phyloP scores from a whole-genome alignment of 108 stramenopile genomes.

The Fragilaria crotonensis region DNA sequence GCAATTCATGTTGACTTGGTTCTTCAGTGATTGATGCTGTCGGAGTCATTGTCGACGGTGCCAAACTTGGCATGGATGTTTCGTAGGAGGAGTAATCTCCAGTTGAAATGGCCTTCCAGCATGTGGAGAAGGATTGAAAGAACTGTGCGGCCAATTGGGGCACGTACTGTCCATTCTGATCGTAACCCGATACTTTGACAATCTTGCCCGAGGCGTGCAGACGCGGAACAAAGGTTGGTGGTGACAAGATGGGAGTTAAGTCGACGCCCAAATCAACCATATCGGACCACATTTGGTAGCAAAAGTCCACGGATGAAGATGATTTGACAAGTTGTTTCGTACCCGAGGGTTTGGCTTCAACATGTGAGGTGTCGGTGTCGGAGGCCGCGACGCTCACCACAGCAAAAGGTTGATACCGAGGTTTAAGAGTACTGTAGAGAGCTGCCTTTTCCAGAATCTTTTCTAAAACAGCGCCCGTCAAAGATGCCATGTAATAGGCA shows the following conservation, averaged over 20 bases:
- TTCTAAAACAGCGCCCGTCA: constrained; percentile 70
- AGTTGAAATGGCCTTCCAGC: constrained; percentile 55
- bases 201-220: constrained; percentile 42
- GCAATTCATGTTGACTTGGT: too few relatives aligned
- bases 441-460: constrained; percentile 55
- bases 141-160: constrained; percentile 46
- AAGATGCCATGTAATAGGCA: constrained; percentile 74
- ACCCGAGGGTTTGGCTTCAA: background rate
- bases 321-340: constrained; percentile 34
- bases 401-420: constrained; percentile 80
- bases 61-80: constrained; percentile 13
- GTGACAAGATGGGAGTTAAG: constrained; percentile 62
- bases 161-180: constrained; percentile 9
- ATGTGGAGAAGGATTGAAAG: constrained; percentile 60
- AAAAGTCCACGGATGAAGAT: constrained; percentile 61
- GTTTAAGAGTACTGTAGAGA: constrained; percentile 45
- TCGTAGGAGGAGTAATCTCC: constrained; percentile 41
- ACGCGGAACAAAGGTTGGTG: constrained; percentile 42
- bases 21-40: too few relatives aligned
- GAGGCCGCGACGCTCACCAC: constrained; percentile 21
- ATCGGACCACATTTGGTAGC: constrained; percentile 47
- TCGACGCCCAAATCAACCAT: constrained; percentile 66
- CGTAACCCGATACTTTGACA: constrained; percentile 9
- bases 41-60: too few relatives aligned
- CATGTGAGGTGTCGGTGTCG: background rate